Evolutionary conservation across 257 asterid species (phyloP).

Genomic region (Forsythia suspensa): DNA sequence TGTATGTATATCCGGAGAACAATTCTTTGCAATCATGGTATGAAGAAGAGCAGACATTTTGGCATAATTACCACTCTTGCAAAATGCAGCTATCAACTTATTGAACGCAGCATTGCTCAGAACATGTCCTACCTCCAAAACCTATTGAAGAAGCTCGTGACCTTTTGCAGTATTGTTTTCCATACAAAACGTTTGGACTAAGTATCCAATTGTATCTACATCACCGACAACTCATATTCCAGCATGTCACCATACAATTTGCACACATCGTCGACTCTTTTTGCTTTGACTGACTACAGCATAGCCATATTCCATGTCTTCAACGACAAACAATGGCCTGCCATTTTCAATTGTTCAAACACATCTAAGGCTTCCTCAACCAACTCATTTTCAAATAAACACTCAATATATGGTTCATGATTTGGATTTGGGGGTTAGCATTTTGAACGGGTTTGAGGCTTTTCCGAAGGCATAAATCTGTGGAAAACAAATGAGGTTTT

Average conservation of each 20-base stretch:
- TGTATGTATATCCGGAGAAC: too few species aligned
- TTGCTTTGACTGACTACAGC: constrained; percentile 24
- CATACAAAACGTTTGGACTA: constrained; percentile 45
- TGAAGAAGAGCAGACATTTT: too few species aligned
- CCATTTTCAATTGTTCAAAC: constrained; percentile 26
- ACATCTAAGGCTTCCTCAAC: constrained; percentile 38
- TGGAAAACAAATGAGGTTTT: constrained; percentile 24
- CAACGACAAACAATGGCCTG: constrained; percentile 24
- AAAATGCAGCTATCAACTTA: neutral
- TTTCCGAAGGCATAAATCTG: constrained; percentile 26
- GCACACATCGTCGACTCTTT: constrained; percentile 36
- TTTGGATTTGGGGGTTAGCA: constrained; percentile 12
- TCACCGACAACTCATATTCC: constrained; percentile 33
- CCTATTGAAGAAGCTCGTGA: constrained; percentile 36
- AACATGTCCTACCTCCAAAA: constrained; percentile 36
- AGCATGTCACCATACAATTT: constrained; percentile 40
- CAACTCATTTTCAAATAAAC: constrained; percentile 35
- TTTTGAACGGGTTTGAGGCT: constrained; percentile 16
- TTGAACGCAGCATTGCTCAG: neutral
- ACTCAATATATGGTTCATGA: constrained; percentile 33
- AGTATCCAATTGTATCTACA: constrained; percentile 34
- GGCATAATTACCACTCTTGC: too few species aligned
- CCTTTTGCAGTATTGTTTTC: constrained; percentile 34
- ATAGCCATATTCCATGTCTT: constrained; percentile 39
- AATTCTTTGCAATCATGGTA: too few species aligned